Evolutionary conservation across 1,284 basidiomycete species (phyloP).

Genomic region (Microbotryum violaceum): DNA sequence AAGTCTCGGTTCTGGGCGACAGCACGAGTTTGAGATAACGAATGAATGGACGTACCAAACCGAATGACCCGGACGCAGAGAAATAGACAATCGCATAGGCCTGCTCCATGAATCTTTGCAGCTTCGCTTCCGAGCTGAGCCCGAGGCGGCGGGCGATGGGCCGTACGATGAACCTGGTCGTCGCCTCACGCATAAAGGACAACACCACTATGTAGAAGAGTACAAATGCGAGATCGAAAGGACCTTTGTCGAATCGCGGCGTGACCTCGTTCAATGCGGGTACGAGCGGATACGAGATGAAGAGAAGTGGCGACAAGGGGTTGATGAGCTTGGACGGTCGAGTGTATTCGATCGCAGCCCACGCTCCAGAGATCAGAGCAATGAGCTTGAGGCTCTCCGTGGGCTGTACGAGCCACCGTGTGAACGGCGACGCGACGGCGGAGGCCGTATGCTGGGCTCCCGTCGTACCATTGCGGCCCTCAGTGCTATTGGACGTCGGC

Average conservation of each 20-base stretch:
- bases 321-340: slow-evolving; percentile 45
- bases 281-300: slow-evolving; percentile 58
- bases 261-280: slow-evolving; percentile 44
- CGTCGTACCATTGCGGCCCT: neutral
- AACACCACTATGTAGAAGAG: slow-evolving; percentile 84
- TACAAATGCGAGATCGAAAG: slow-evolving; percentile 69
- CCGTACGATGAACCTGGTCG: slow-evolving; percentile 61
- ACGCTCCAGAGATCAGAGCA: slow-evolving; percentile 5
- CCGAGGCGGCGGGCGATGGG: slow-evolving; percentile 66
- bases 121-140: slow-evolving; percentile 57
- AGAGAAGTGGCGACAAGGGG: slow-evolving; percentile 66
- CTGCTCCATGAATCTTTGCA: slow-evolving; percentile 78
- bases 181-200: slow-evolving; percentile 76
- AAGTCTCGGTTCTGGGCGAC: too few relatives aligned
- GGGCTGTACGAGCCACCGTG: slow-evolving; percentile 26
- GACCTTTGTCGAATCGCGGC: slow-evolving; percentile 64
- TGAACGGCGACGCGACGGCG: neutral
- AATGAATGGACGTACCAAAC: slow-evolving; percentile 54
- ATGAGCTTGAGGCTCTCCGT: slow-evolving; percentile 17
- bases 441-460: neutral
- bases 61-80: slow-evolving; percentile 59
- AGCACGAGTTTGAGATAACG: neutral
- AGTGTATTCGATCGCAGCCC: slow-evolving; percentile 15
- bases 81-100: slow-evolving; percentile 81
- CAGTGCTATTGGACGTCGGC: neutral